A percentile compares a stretch with the other conserved stretches of the same genome.
These are phyloP conservation scores for Funneliformis caledonium DNA, from an alignment of 371 early-diverging fungal species.

Conservation along the genomic window DNA sequence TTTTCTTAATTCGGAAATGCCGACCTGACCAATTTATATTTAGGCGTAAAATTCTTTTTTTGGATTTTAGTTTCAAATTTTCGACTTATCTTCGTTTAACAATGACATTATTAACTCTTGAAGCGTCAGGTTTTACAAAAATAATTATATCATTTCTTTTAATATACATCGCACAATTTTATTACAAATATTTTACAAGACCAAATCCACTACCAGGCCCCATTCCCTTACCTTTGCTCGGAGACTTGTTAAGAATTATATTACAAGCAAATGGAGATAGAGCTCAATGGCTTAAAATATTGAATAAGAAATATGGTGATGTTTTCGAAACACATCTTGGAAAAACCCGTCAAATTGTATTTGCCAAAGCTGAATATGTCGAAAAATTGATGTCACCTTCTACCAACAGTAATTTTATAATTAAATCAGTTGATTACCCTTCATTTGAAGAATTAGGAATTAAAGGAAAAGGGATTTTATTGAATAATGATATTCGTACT, in stretches of 20 bases:
- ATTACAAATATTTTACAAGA: constrained; percentile 16
- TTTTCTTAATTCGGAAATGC: too few relatives aligned
- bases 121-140: too few relatives aligned
- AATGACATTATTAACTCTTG: too few relatives aligned
- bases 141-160: too few relatives aligned
- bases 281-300: neutral
- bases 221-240: constrained; percentile 19
- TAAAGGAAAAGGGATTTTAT: neutral
- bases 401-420: constrained; percentile 3
- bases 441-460: neutral
- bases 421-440: neutral
- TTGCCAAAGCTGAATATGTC: neutral
- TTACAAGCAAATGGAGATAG: neutral
- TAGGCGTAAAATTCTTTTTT: too few relatives aligned
- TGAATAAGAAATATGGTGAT: constrained; percentile 18
- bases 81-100: too few relatives aligned
- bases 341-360: neutral
- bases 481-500: neutral
- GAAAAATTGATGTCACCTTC: constrained; percentile 14
- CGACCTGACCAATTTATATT: too few relatives aligned
- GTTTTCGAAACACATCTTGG: constrained; percentile 18
- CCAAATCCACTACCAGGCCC: constrained; percentile 6
- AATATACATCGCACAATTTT: neutral
- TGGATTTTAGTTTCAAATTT: too few relatives aligned
- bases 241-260: neutral